Percentiles rank a stretch among this genome's conserved stretches.
Evolutionary conservation across 805 yeast species (phyloP).

Genomic region (Saccharomycopsis fodiens): DNA sequence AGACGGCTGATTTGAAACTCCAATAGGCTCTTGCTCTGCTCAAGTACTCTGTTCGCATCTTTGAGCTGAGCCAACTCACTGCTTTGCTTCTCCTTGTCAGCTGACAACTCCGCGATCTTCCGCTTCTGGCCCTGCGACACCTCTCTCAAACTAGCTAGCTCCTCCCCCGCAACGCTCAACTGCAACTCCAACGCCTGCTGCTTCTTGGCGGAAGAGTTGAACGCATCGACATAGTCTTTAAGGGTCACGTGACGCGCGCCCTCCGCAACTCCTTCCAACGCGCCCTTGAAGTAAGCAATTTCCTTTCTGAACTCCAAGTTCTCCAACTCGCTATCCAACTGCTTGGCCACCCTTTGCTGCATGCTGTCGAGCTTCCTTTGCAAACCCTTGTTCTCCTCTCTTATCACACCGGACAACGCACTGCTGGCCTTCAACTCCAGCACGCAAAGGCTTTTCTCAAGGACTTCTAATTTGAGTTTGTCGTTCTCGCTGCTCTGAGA

Average conservation of each 20-base stretch:
- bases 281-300: neutral
- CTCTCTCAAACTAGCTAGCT: slow-evolving; percentile 24
- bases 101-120: slow-evolving; percentile 26
- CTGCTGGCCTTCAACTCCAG: slow-evolving; percentile 28
- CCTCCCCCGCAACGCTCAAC: slow-evolving; percentile 25
- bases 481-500: neutral
- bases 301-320: slow-evolving; percentile 37
- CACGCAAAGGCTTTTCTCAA: slow-evolving; percentile 25
- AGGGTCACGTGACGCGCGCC: slow-evolving; percentile 20
- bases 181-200: neutral
- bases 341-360: slow-evolving; percentile 37
- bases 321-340: slow-evolving; percentile 43
- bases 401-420: slow-evolving; percentile 41
- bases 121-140: slow-evolving; percentile 24
- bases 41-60: neutral
- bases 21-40: neutral
- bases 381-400: slow-evolving; percentile 45
- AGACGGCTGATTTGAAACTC: slow-evolving; percentile 26
- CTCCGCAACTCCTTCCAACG: neutral
- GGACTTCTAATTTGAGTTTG: slow-evolving; percentile 21
- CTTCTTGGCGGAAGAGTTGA: slow-evolving; percentile 19
- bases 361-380: slow-evolving; percentile 29
- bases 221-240: slow-evolving; percentile 33
- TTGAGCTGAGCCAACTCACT: neutral
- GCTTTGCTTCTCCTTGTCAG: slow-evolving; percentile 3